Evolutionary conservation across 2,329 filamentous ascomycete species (phyloP).

Genomic region (Anthostomella pinea): DNA sequence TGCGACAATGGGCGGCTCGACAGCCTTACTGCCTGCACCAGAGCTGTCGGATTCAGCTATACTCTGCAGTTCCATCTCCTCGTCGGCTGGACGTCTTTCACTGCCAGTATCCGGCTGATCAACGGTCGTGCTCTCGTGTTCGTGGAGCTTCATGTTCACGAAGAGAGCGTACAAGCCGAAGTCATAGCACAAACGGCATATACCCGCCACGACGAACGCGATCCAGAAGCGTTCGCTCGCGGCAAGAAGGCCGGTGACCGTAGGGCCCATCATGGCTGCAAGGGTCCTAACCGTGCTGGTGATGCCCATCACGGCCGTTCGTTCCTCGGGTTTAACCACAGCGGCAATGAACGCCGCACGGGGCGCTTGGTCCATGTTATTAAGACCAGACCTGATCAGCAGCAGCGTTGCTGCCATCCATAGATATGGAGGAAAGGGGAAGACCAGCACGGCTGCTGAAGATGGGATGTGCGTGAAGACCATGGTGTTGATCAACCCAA

Average conservation of each 20-base stretch:
- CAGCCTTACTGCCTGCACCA: not conserved
- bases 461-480: constrained; percentile 62
- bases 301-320: constrained; percentile 70
- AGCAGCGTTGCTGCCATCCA: constrained; percentile 53
- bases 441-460: constrained; percentile 57
- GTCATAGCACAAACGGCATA: constrained; percentile 54
- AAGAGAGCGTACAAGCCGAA: constrained; percentile 58
- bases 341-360: constrained; percentile 65
- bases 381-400: constrained; percentile 58
- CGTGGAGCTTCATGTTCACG: constrained; percentile 53
- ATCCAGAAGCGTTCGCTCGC: constrained; percentile 55
- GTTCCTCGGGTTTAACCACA: constrained; percentile 61
- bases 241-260: constrained; percentile 54
- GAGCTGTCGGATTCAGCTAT: constrained; percentile 18
- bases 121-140: constrained; percentile 34
- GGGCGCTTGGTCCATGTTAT: constrained; percentile 69
- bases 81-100: constrained; percentile 11
- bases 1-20: too few species aligned
- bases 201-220: constrained; percentile 57
- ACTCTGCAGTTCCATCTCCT: constrained; percentile 24
- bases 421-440: constrained; percentile 52
- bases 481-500: constrained; percentile 65
- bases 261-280: constrained; percentile 53
- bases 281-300: constrained; percentile 59
- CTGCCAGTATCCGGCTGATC: constrained; percentile 6